These are phyloP conservation scores for Sorghum bicolor DNA, from an alignment of 176 grass and related monocot genomes.

Conservation along the genomic window DNA sequence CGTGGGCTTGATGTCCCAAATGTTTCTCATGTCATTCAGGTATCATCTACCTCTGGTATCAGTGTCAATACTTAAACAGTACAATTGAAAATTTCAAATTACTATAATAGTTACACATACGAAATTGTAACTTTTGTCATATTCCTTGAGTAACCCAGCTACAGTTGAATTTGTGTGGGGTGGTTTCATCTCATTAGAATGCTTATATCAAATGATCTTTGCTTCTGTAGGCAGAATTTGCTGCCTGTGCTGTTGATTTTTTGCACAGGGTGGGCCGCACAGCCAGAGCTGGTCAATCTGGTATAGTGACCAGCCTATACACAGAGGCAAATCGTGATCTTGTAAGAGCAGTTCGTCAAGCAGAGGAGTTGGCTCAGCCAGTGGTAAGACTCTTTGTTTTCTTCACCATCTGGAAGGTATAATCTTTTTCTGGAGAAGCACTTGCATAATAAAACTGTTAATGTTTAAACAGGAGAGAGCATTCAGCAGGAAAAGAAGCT, in stretches of 20 bases:
- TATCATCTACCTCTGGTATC: conserved; percentile 9
- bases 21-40: conserved; percentile 93
- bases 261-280: conserved; percentile 94
- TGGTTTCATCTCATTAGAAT: background rate
- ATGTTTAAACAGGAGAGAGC: conserved; percentile 60
- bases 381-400: conserved; percentile 51
- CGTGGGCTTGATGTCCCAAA: conserved; percentile 91
- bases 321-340: conserved; percentile 70
- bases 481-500: conserved; percentile 98
- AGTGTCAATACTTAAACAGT: background rate
- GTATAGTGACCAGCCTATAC: conserved; percentile 86
- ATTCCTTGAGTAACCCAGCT: background rate
- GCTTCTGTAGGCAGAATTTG: conserved; percentile 77
- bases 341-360: conserved; percentile 69
- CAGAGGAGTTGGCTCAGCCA: conserved; percentile 66
- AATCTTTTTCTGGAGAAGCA: background rate
- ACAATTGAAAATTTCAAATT: background rate
- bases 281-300: conserved; percentile 81
- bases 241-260: conserved; percentile 92
- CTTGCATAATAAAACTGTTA: background rate
- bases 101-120: background rate
- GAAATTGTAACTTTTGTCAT: background rate
- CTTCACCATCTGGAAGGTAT: background rate
- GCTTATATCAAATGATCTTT: background rate
- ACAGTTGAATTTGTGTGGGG: background rate